Evolutionary conservation across 495 filamentous ascomycete species (phyloP).

Genomic region (Penicillium waksmanii): DNA sequence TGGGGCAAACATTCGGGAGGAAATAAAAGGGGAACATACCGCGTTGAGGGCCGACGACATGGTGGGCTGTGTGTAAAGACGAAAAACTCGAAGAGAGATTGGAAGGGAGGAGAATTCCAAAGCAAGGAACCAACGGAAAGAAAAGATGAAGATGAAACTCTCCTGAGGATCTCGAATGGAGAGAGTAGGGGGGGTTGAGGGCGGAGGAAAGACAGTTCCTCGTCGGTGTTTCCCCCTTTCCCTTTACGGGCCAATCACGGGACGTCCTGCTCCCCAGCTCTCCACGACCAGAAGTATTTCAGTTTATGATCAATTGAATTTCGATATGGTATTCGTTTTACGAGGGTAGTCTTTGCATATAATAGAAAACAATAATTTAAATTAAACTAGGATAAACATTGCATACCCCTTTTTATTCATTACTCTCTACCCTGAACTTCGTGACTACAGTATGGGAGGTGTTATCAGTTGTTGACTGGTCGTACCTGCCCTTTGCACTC

Average conservation of each 20-base stretch:
- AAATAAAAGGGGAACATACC: conserved; percentile 56
- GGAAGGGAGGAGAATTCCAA: conserved; percentile 16
- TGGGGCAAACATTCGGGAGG: conserved; percentile 42
- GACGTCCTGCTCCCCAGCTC: conserved; percentile 22
- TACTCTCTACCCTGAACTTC: no score
- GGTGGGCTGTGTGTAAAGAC: conserved; percentile 35
- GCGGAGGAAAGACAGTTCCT: conserved; percentile 31
- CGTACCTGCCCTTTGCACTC: no score
- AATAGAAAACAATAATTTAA: no score
- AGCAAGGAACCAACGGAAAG: conserved; percentile 26
- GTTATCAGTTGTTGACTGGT: no score
- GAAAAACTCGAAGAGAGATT: conserved; percentile 25
- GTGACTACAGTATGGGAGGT: no score
- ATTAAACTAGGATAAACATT: no score
- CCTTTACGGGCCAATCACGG: conserved; percentile 35
- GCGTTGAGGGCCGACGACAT: conserved; percentile 67
- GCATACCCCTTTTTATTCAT: no score
- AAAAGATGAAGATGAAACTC: conserved; percentile 24
- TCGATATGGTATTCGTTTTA: no score
- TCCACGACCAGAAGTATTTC: conserved; percentile 2
- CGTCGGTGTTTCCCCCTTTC: conserved; percentile 37
- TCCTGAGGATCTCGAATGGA: conserved; percentile 25
- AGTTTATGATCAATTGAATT: neutral
- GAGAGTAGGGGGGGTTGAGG: conserved; percentile 21
- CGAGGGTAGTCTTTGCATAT: no score